Evolutionary conservation across 257 asterid genomes (phyloP).

Genomic region (Voacanga thouarsii): DNA sequence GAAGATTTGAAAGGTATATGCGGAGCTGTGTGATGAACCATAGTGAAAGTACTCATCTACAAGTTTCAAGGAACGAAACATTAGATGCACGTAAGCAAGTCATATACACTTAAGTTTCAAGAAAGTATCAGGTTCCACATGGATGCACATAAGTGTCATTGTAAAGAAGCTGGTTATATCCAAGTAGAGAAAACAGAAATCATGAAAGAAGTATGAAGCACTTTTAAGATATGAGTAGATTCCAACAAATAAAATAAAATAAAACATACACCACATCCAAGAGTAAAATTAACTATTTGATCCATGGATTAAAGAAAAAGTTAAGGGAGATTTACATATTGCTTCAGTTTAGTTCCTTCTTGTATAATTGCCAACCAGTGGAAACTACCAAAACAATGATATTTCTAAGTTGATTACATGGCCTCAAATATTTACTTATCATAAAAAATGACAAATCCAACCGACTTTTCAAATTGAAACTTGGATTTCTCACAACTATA

Average conservation of each 20-base stretch:
- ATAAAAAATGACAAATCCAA: not conserved
- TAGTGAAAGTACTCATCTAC: conserved; percentile 97
- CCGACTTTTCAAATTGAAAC: not conserved
- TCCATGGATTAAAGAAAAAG: not conserved
- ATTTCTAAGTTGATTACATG: not conserved
- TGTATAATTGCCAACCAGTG: not conserved
- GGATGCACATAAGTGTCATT: not conserved
- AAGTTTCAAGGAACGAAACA: conserved; percentile 10
- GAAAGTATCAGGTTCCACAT: not conserved
- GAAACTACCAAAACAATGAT: not conserved
- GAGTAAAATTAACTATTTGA: not conserved
- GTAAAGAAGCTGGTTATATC: not conserved
- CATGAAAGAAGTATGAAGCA: not conserved
- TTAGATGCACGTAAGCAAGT: not conserved
- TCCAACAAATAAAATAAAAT: not conserved
- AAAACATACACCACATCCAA: not conserved
- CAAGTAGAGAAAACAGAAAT: not conserved
- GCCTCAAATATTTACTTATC: not conserved
- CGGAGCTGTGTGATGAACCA: conserved; percentile 99
- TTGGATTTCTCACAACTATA: not conserved
- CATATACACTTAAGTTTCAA: not conserved
- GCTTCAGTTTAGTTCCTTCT: not conserved
- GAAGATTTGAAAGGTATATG: conserved; percentile 89
- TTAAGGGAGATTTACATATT: not conserved
- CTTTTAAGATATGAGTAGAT: not conserved